Evolutionary conservation across 192 early-diverging fungal species (phyloP).

Genomic region (Gryganskiella cystojenkinii): DNA sequence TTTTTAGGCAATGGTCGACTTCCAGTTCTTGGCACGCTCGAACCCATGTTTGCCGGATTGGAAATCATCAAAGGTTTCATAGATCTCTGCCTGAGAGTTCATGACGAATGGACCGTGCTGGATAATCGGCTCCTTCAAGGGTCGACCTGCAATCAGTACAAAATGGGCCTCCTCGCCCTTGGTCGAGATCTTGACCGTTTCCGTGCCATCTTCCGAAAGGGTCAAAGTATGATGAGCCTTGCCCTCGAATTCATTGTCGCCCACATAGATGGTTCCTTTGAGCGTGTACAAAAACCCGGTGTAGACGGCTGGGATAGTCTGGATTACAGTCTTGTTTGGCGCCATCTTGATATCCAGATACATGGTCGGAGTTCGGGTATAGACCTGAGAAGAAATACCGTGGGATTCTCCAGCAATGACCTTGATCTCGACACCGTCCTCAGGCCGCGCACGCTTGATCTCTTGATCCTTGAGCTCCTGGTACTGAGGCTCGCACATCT

Average conservation of each 20-base stretch:
- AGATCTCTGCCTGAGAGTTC: conserved; percentile 66
- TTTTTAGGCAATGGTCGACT: conserved; percentile 36
- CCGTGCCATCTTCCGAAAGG: too few species aligned
- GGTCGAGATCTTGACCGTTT: conserved; percentile 13
- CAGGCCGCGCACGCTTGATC: conserved; percentile 13
- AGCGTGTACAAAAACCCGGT: conserved; percentile 25
- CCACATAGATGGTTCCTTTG: conserved; percentile 20
- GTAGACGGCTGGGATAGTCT: conserved; percentile 29
- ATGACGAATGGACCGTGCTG: conserved; percentile 73
- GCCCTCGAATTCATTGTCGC: conserved; percentile 3
- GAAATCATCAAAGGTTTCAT: conserved; percentile 65
- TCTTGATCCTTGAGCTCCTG: conserved; percentile 23
- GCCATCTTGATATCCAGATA: conserved; percentile 19
- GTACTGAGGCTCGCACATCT: conserved; percentile 59
- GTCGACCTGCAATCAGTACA: conserved; percentile 52
- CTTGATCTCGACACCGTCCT: conserved; percentile 1
- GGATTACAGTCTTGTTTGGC: background rate
- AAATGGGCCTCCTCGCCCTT: conserved; percentile 11
- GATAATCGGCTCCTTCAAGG: conserved; percentile 59
- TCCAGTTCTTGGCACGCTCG: conserved; percentile 64
- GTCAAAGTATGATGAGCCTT: too few species aligned
- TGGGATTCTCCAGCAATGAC: conserved; percentile 43
- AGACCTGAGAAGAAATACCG: conserved; percentile 1
- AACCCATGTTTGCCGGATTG: conserved; percentile 69
- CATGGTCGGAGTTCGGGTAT: conserved; percentile 34